These are phyloP conservation scores for Puccinellia tenuiflora DNA, from an alignment of 176 grass and related monocot species.

Conservation along the genomic window DNA sequence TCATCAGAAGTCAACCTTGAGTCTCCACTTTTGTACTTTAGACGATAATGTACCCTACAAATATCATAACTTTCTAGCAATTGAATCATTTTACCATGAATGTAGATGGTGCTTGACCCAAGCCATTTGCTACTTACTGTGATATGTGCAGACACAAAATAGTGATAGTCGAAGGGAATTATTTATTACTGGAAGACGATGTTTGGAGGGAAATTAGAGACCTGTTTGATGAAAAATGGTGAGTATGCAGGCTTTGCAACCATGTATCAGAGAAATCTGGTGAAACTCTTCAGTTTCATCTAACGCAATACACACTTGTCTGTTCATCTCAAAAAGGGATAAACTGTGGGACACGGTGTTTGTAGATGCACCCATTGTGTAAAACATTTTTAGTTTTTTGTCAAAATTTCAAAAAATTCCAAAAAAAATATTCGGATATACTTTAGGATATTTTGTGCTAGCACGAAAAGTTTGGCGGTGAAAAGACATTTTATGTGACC, in stretches of 20 bases:
- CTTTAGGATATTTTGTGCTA: no score
- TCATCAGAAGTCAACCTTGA: background rate
- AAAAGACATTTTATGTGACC: no score
- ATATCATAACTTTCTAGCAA: background rate
- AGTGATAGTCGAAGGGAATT: conserved; percentile 89
- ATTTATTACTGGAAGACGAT: conserved; percentile 75
- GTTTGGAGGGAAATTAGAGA: conserved; percentile 65
- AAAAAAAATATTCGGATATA: no score
- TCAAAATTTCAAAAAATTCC: no score
- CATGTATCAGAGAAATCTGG: background rate
- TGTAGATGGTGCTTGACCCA: background rate
- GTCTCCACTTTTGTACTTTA: background rate
- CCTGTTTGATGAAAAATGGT: conserved; percentile 93
- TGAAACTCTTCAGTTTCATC: background rate
- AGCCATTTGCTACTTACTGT: background rate
- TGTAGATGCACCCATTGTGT: no score
- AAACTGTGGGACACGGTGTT: no score
- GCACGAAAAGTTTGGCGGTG: no score
- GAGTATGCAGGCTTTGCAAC: conserved; percentile 11
- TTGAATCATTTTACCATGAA: background rate
- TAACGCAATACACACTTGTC: background rate
- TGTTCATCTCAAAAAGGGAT: background rate
- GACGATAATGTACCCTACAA: background rate
- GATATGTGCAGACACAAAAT: conserved; percentile 66
- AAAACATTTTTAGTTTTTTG: no score